Evolutionary conservation across 2,329 filamentous ascomycete genomes (phyloP).

Genomic region (Xylariaceae sp.): DNA sequence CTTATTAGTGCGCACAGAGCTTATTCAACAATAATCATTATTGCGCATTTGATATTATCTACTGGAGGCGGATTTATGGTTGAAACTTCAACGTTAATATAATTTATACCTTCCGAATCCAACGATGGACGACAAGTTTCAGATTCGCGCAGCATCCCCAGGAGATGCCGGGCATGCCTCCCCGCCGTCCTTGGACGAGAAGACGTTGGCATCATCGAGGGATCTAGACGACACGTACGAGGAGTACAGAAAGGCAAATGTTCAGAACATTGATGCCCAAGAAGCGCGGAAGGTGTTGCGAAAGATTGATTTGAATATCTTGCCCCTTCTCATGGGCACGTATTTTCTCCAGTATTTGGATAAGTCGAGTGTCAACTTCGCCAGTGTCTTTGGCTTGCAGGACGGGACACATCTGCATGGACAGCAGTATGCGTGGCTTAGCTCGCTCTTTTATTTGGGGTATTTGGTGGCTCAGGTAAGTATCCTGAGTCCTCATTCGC

Average conservation of each 20-base stretch:
- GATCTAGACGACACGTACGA: constrained; percentile 36
- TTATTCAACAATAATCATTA: no score
- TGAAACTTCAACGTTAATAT: no score
- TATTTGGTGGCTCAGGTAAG: constrained; percentile 26
- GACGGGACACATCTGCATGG: constrained; percentile 46
- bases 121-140: no score
- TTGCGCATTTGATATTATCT: no score
- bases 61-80: no score
- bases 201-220: constrained; percentile 22
- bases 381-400: constrained; percentile 48
- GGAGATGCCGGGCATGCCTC: background rate
- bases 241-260: constrained; percentile 30
- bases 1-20: no score
- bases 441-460: constrained; percentile 30
- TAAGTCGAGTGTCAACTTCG: constrained; percentile 48
- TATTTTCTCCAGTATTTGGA: constrained; percentile 36
- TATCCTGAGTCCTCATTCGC: no score
- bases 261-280: constrained; percentile 21
- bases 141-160: no score
- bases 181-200: constrained; percentile 6
- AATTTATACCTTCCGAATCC: no score
- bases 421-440: constrained; percentile 52
- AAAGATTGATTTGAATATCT: constrained; percentile 30
- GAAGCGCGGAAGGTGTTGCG: constrained; percentile 31
- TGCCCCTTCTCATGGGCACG: constrained; percentile 33